Conservation (phyloP, 2,329 filamentous ascomycete genomes). For the Colletotrichum sp. region DNA sequence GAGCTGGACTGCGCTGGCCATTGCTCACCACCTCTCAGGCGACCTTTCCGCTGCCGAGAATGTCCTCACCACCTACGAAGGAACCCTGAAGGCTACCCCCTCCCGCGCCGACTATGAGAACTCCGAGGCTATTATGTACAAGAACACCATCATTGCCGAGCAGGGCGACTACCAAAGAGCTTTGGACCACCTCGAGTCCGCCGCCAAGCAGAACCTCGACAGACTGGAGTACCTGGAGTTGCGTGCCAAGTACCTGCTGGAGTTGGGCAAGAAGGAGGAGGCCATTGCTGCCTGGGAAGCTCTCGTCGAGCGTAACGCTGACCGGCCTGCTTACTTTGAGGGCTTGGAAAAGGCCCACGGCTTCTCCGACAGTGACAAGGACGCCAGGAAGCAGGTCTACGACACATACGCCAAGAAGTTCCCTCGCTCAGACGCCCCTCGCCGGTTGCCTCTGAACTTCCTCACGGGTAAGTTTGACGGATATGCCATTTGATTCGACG, state of each 20-base stretch:
- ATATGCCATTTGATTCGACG: not conserved
- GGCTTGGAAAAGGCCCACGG: constrained; percentile 62
- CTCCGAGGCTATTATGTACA: constrained; percentile 93
- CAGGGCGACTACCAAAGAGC: constrained; percentile 83
- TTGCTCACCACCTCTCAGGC: constrained; percentile 90
- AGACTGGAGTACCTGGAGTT: constrained; percentile 85
- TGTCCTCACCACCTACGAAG: constrained; percentile 89
- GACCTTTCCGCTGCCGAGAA: constrained; percentile 87
- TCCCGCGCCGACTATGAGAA: constrained; percentile 85
- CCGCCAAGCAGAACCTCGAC: constrained; percentile 81
- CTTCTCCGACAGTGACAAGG: constrained; percentile 54
- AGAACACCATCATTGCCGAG: constrained; percentile 93
- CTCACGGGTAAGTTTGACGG: constrained; percentile 63
- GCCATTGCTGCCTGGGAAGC: constrained; percentile 82
- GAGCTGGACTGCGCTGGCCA: constrained; percentile 97
- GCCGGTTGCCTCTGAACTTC: constrained; percentile 89
- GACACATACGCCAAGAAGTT: constrained; percentile 80
- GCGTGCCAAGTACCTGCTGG: constrained; percentile 81
- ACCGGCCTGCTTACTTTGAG: constrained; percentile 86
- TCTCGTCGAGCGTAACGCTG: constrained; percentile 85
- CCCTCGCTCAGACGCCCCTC: constrained; percentile 83
- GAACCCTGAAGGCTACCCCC: constrained; percentile 84
- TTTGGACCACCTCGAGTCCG: constrained; percentile 81
- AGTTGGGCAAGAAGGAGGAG: constrained; percentile 78
- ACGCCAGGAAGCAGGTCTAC: constrained; percentile 74